Evolutionary conservation across 306 rosid species (phyloP), one percentile per base, ranked within the genome.

Genomic region (Lathyrus aphaca): DNA sequence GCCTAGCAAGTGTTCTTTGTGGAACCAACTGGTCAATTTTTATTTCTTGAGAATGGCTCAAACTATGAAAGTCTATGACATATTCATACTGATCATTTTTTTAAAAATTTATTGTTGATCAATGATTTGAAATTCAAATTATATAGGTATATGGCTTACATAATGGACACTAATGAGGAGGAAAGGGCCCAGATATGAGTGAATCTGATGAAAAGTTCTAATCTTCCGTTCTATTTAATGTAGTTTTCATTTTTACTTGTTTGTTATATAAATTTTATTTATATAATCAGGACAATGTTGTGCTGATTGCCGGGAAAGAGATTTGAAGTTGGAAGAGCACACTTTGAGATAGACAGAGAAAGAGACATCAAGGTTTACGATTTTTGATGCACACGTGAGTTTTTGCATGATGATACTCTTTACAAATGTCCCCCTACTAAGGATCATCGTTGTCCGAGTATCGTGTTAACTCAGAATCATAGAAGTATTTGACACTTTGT

Each of bases 331-430:
- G 99, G 99, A 77, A 84, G 97, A 74, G 99, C 97, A 7, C 88
- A 89, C 83, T 95, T 95, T 82, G 99, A 95, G 84, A 95, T 97
- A n/a, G n/a, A n/a, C n/a, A n/a, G n/a, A n/a, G n/a, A n/a, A n/a
- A 0, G 95, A 91, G 62, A 77, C 86, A 5, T 64, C 97, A 44
- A 82, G 97, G 75, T 91, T 89, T 72, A 95, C 99, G 0, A 91
- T 95, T 79, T 82, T 95, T 84, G 99, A 95, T 82, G 99, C 99
- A 54, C 99, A 95, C 7, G 99, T 95, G 82, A 83, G 99, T 87
- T 67, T 27, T 15, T 71, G 12, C 46, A 13, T 49, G 35, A 42
- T 53, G 71, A 10, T 63, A 57, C 23, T 73, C 4, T 49, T 79
- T 35, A 10, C 14, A 32, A 38, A 17, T 40, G 27, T 10, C 38